Evolutionary conservation across 768 basidiomycete genomes (phyloP), one percentile per base, ranked within the genome.

Genomic region (Amanita pallidorosea): DNA sequence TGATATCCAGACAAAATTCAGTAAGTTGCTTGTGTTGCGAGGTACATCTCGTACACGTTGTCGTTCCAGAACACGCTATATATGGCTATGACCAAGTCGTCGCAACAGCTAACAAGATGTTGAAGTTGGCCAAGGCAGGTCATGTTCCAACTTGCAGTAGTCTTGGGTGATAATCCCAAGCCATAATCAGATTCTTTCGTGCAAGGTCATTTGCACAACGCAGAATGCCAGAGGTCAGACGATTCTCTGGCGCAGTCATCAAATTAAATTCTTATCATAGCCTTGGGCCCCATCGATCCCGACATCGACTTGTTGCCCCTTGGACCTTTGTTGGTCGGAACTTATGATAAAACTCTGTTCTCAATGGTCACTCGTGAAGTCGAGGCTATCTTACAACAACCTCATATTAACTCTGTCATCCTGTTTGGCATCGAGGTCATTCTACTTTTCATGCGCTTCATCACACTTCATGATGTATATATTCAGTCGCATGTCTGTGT

Each of bases 401-500:
- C 75, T 3, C 57, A 67, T 12, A 61, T 85, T 52, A 71, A 73
- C 36, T 79, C 77, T 6, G 69, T 92, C 42, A 77, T 95, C 6
- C 62, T 97, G 5, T 81, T 91, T 54, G 94, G 94, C 13, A 92
- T 95, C 46, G 93, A 95, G 75, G 91, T 88, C 55, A 34, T 11
- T 41, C 9, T 13, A 15, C 11, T 43, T 43, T 44, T 20, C 42
- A 15, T 48, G 22, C 22, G 5, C 13, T 31, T 29, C 27, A 38
- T 23, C 20, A 5, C 17, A 13, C 17, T 25, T 29, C 43, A 31
- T 51, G 9, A 52, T 44, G 18, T 43, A 40, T 54, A 20, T 29
- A n/a, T 55, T 13, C 56, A 93, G 91, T 78, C 87, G 13, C 93
- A 95, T 58, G 80, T 96, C 54, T 96, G 93, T 60, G 80, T 95